Percentiles rank a stretch among this genome's conserved stretches.
These are phyloP conservation scores for Globisporangium cederbergense DNA, from an alignment of 352 stramenopile genomes.

Conservation along the genomic window DNA sequence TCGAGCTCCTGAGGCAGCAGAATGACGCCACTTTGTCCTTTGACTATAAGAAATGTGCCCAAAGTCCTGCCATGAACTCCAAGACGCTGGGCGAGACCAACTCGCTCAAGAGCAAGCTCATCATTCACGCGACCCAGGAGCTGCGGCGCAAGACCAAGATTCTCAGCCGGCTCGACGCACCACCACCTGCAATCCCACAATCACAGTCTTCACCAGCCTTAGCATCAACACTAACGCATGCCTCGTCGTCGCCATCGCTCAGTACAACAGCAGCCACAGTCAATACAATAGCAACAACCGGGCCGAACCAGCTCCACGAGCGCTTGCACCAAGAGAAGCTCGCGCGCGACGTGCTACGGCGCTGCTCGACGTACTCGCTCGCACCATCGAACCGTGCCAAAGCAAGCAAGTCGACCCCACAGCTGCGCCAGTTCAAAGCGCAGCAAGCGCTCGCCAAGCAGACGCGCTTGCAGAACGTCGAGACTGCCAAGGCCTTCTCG, in stretches of 20 bases:
- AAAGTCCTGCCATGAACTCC: conserved; percentile 17
- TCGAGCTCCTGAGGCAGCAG: conserved; percentile 36
- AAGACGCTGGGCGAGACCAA: conserved; percentile 21
- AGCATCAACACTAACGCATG: neutral
- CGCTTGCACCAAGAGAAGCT: conserved; percentile 37
- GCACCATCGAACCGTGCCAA: conserved; percentile 31
- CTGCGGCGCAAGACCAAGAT: conserved; percentile 32
- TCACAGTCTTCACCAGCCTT: neutral
- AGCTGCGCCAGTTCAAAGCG: conserved; percentile 28
- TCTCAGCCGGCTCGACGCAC: conserved; percentile 16
- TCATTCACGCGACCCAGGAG: conserved; percentile 34
- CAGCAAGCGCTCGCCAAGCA: conserved; percentile 31
- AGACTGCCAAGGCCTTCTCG: conserved; percentile 59
- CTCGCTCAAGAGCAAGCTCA: conserved; percentile 24
- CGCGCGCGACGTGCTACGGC: conserved; percentile 26
- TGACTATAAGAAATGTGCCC: conserved; percentile 41
- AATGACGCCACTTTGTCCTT: conserved; percentile 41
- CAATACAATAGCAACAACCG: neutral
- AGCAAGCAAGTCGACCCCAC: conserved; percentile 23
- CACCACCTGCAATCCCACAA: neutral
- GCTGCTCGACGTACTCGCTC: conserved; percentile 25
- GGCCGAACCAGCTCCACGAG: conserved; percentile 18
- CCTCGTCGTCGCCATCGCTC: conserved; percentile 7
- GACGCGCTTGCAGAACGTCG: conserved; percentile 30
- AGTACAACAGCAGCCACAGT: no score